These are phyloP conservation scores for Candida sonorensis DNA, from an alignment of 805 yeast species.

Conservation along the genomic window DNA sequence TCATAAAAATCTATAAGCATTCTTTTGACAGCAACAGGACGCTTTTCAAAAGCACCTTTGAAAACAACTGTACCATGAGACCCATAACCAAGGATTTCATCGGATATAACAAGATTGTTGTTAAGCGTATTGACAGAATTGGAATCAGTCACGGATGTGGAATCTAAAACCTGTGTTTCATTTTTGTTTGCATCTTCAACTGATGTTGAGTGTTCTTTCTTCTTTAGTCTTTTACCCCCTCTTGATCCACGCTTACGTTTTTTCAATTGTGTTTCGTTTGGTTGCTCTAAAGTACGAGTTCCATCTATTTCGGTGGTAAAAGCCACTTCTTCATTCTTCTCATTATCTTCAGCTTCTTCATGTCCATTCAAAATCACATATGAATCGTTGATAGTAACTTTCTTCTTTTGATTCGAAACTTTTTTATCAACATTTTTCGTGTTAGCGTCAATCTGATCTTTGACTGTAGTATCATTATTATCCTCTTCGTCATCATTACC, in stretches of 20 bases:
- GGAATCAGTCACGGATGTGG: no score
- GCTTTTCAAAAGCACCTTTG: constrained; percentile 80
- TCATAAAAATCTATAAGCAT: constrained; percentile 92
- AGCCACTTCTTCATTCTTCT: constrained; percentile 24
- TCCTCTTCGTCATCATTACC: neutral
- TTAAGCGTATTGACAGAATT: constrained; percentile 17
- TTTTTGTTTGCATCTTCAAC: neutral
- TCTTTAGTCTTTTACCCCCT: constrained; percentile 65
- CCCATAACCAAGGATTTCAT: constrained; percentile 84
- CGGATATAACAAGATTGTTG: constrained; percentile 54
- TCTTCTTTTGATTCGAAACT: constrained; percentile 3
- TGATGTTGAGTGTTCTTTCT: constrained; percentile 20
- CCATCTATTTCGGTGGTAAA: no score
- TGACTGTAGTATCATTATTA: constrained; percentile 3
- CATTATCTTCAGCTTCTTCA: constrained; percentile 10
- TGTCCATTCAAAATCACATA: constrained; percentile 5
- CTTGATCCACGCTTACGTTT: constrained; percentile 79
- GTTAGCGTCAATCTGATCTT: constrained; percentile 1
- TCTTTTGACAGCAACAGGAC: constrained; percentile 95
- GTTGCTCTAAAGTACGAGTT: constrained; percentile 15
- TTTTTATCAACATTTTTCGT: neutral
- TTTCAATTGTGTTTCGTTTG: constrained; percentile 28
- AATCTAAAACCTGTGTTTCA: constrained; percentile 6
- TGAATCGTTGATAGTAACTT: constrained; percentile 10
- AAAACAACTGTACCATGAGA: constrained; percentile 95